Percentiles rank a stretch among this genome's conserved stretches.
These are phyloP conservation scores for Fusarium brachygibbosum DNA, from an alignment of 2,329 filamentous ascomycete species.

Conservation along the genomic window DNA sequence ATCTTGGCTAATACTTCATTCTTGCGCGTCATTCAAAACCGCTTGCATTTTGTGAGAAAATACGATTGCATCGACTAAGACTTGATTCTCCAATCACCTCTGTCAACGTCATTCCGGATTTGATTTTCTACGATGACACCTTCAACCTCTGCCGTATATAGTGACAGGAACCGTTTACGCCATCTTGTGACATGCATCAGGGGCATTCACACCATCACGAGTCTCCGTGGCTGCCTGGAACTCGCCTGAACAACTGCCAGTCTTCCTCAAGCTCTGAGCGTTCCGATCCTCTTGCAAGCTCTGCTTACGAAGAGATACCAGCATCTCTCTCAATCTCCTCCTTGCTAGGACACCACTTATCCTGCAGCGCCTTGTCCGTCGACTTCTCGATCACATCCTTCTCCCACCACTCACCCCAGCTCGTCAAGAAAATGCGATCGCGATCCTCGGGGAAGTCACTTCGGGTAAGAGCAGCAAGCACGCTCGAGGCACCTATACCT, in stretches of 20 bases:
- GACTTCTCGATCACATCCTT: constrained; percentile 58
- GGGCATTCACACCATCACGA: not conserved
- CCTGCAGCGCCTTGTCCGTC: constrained; percentile 62
- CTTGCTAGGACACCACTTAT: constrained; percentile 64
- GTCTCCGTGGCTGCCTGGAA: not conserved
- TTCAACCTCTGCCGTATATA: not conserved
- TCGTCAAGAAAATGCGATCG: constrained; percentile 67
- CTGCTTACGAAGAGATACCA: constrained; percentile 31
- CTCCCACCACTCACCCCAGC: constrained; percentile 70
- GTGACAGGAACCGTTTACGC: not conserved
- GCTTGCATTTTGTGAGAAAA: not conserved
- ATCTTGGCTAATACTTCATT: not conserved
- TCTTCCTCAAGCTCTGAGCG: not conserved
- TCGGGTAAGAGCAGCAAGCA: constrained; percentile 60
- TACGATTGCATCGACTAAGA: not conserved
- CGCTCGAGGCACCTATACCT: constrained; percentile 58
- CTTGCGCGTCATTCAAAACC: not conserved
- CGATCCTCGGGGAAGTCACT: constrained; percentile 65
- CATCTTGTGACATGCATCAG: not conserved
- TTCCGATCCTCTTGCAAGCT: too few species aligned
- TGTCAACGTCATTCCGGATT: not conserved
- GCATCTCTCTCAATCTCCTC: constrained; percentile 64
- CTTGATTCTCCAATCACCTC: not conserved
- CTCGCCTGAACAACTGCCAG: not conserved
- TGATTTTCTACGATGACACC: not conserved